Percentiles rank a stretch among this genome's conserved stretches.
phyloP scores from a whole-genome alignment of 345 rosid species.

The Citropsis articulata region DNA sequence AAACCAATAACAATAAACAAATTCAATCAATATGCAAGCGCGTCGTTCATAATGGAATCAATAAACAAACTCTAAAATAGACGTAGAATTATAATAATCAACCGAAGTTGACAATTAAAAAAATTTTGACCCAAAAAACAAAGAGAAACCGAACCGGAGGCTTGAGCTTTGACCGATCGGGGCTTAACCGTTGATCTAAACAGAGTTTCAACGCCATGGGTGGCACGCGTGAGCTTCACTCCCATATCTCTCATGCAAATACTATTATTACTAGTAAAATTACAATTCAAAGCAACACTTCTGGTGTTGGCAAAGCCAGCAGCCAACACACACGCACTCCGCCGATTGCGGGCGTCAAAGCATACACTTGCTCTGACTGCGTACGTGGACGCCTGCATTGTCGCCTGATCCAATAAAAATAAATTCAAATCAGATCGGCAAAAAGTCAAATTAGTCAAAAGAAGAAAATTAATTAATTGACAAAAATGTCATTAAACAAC shows the following conservation, averaged over 20 bases:
- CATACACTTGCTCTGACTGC: slow-evolving; percentile 41
- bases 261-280: not conserved
- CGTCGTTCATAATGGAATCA: not conserved
- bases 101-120: not conserved
- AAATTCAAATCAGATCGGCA: slow-evolving; percentile 7
- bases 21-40: not conserved
- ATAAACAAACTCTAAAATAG: not conserved
- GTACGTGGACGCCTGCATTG: slow-evolving; percentile 61
- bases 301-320: slow-evolving; percentile 19
- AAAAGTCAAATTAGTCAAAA: slow-evolving; percentile 23
- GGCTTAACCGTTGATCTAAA: slow-evolving; percentile 48
- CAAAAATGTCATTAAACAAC: not conserved
- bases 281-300: slow-evolving; percentile 18
- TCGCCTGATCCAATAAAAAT: slow-evolving; percentile 22
- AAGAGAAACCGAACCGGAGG: slow-evolving; percentile 54
- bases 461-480: not conserved
- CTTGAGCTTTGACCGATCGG: slow-evolving; percentile 59
- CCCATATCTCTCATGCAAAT: slow-evolving; percentile 49
- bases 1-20: not conserved
- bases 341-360: slow-evolving; percentile 36
- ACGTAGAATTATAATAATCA: not conserved
- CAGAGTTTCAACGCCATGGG: slow-evolving; percentile 28
- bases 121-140: too few species aligned
- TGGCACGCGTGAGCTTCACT: slow-evolving; percentile 57
- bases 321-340: not conserved